Evolutionary conservation across 768 basidiomycete genomes (phyloP), one percentile per base, ranked within the genome.

Genomic region (Hemileccinum rubropunctum): DNA sequence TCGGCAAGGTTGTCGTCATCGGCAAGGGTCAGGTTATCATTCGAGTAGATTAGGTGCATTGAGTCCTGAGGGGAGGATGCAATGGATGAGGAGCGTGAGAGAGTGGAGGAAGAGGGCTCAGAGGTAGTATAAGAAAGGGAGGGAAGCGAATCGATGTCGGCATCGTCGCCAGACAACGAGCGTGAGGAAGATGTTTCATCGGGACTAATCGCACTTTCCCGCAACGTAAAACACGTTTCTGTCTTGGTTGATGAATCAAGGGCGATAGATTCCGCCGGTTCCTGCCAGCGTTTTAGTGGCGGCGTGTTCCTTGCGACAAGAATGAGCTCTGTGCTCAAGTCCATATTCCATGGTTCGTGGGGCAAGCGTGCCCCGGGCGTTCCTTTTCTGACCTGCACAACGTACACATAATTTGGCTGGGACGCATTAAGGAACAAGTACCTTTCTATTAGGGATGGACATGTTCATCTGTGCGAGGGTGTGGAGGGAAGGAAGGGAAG

Each of bases 71-170:
- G 57, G 12, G 72, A 76, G 0, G 72, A 72, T 18, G 65, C 71
- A 42, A 60, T 54, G 6, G 78, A 79, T 6, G 73, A 59, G 11
- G 78, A 73, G 28, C 73, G 72, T 54, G 78, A 76, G 52, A 74
- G 66, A 5, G 73, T 64, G 58, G 64, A 62, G 10, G 62, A 69
- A 51, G 61, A 68, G 52, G 60, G 65, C 45, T 63, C 70, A 30
- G 28, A 30, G 47, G 61, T 49, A 35, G 65, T 62, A 38, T 54
- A 63, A 36, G 72, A 71, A 48, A 62, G 69, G 21, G 62, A 61
- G 30, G 67, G 71, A 48, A 71, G 58, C 9, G 71, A 65, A 41
- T 65, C 68, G 40, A 62, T 58, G 51, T 62, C 65, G 53, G 59
- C 58, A 54, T 61, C 58, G 40, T 64, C 56, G 11, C 36, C 50